These are phyloP conservation scores for Thuja plicata DNA, from an alignment of 83 land plant genomes.

Conservation along the genomic window DNA sequence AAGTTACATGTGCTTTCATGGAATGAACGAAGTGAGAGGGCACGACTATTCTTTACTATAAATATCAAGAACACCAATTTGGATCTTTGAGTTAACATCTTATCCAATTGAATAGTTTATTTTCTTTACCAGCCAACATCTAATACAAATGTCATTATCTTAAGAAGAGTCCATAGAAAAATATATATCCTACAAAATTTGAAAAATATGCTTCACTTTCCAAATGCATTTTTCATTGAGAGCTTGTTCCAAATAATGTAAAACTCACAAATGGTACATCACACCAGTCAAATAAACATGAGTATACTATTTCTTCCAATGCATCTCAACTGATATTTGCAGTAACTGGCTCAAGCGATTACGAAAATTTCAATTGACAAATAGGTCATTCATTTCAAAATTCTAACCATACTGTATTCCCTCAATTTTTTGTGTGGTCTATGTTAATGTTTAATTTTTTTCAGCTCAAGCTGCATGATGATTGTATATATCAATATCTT, in stretches of 20 bases:
- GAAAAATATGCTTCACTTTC: not conserved
- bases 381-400: too few species aligned
- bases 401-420: too few species aligned
- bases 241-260: not conserved
- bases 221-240: not conserved
- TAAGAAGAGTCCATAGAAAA: not conserved
- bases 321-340: constrained; percentile 91
- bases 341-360: constrained; percentile 72
- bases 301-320: constrained; percentile 93
- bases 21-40: too few species aligned
- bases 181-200: not conserved
- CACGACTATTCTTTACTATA: too few species aligned
- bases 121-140: constrained; percentile 90
- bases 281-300: constrained; percentile 97
- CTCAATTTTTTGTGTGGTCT: too few species aligned
- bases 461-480: too few species aligned
- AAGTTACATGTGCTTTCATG: too few species aligned
- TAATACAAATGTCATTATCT: not conserved
- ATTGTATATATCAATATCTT: too few species aligned
- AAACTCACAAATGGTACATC: not conserved
- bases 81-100: constrained; percentile 79
- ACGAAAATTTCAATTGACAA: too few species aligned
- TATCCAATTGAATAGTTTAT: constrained; percentile 96
- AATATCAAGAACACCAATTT: constrained; percentile 97
- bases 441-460: too few species aligned